Base-by-base conservation (phyloP, 2,329 filamentous ascomycete species). In the Diplodia seriata region DNA sequence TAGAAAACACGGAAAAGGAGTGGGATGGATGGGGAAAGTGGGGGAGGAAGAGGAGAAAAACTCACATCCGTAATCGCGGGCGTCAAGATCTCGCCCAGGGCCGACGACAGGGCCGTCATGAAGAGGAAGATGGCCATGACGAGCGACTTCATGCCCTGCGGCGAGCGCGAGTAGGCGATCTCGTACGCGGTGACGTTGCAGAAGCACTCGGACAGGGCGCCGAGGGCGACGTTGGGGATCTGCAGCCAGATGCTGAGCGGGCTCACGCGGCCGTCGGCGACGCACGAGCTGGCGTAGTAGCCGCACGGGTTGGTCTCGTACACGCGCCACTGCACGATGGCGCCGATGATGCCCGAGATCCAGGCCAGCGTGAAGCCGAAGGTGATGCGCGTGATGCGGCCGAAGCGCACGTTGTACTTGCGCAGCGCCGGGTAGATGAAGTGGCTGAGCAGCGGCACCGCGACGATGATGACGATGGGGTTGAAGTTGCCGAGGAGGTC, bases 401-500 rank as follows among this genome's bases (percentile, higher is more conserved):
- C 83, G 68, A 83, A 83, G 69, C 79, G 78, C 69, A 85, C 80
- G 56, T 78, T 78, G 43, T 74, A 64, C 40, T 74, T 79, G 1
- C 79, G 76, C 7, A 85, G 76, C 1, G 77, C 50, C 1, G 84
- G 84, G 70, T 86, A 86, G 11, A 86, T 67, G 23, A 81, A 75
- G 59, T 83, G 82, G 70, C 81, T 84, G 26, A 85, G 75, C n/a
- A 85, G 70, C 0, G 84, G 84, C 0, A 82, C 77, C 31, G 78
- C 74, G 47, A 79, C 70, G 59, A 85, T 84, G 71, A 85, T 84
- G 61, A 80, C 82, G 8, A 85, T 72, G 0, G 83, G 77, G 74
- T 85, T 85, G 74, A 85, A 84, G 75, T 85, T 85, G 71, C 69
- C 75, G 47, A 85, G 77, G 11, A 85, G 74, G 66, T 85, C 83